Percentiles rank a stretch among this genome's conserved stretches.
phyloP scores from a whole-genome alignment of 2,329 filamentous ascomycete species.

The Monilinia vaccinii-corymbosi region DNA sequence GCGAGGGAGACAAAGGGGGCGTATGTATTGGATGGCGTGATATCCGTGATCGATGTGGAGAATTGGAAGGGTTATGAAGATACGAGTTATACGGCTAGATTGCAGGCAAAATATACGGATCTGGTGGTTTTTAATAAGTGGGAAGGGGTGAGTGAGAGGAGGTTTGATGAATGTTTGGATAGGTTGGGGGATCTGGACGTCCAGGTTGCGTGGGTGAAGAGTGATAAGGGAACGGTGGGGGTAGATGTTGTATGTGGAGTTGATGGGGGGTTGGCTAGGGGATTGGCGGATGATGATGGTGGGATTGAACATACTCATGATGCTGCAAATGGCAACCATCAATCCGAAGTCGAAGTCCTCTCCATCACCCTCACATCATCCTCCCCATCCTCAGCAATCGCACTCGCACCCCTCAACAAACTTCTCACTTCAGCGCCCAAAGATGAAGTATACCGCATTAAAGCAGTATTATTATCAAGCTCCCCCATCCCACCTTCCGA shows the following conservation, averaged over 20 bases:
- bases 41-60: constrained; percentile 65
- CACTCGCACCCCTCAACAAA: not conserved
- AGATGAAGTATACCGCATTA: constrained; percentile 94
- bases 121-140: constrained; percentile 67
- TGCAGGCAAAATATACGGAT: constrained; percentile 66
- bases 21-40: constrained; percentile 60
- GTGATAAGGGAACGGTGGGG: constrained; percentile 67
- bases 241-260: constrained; percentile 78
- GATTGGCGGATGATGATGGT: constrained; percentile 35
- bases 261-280: constrained; percentile 66
- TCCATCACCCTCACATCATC: constrained; percentile 54
- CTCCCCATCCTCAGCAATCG: not conserved
- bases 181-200: constrained; percentile 58
- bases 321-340: constrained; percentile 41
- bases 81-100: constrained; percentile 60
- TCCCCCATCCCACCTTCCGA: constrained; percentile 42
- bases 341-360: constrained; percentile 81
- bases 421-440: constrained; percentile 70
- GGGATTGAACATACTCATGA: constrained; percentile 34
- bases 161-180: constrained; percentile 57
- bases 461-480: constrained; percentile 51
- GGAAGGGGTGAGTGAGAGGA: constrained; percentile 52
- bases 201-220: constrained; percentile 70
- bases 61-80: constrained; percentile 70
- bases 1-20: constrained; percentile 42